Evolutionary conservation across 768 basidiomycete species (phyloP).

Genomic region (Tricholoma bakamatsutake): DNA sequence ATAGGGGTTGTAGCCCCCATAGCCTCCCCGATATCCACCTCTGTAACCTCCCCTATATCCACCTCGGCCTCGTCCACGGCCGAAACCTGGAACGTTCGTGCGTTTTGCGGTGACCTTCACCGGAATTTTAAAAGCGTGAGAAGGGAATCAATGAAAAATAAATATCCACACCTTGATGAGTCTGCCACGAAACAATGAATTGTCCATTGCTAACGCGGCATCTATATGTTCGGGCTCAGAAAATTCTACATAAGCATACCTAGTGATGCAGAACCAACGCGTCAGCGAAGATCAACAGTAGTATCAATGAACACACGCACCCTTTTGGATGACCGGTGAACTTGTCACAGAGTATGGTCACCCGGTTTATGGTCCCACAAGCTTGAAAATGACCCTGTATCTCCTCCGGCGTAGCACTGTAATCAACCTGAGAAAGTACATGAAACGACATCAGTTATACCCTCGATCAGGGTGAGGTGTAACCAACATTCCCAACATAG

Average conservation of each 20-base stretch:
- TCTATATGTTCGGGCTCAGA: constrained; percentile 89
- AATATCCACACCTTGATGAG: constrained; percentile 67
- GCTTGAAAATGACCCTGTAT: constrained; percentile 97
- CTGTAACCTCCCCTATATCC: constrained; percentile 43
- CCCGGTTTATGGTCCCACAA: constrained; percentile 96
- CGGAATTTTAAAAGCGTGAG: neutral
- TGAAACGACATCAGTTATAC: constrained; percentile 5
- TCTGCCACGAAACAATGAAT: constrained; percentile 91
- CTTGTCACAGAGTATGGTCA: constrained; percentile 99
- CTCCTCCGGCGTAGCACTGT: constrained; percentile 94
- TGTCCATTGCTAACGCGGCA: constrained; percentile 89
- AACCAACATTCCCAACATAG: constrained; percentile 93
- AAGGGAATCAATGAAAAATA: neutral
- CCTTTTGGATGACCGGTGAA: constrained; percentile 99
- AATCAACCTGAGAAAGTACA: constrained; percentile 73
- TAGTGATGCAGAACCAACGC: constrained; percentile 22
- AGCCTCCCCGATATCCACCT: constrained; percentile 43
- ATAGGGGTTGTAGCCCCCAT: constrained; percentile 57
- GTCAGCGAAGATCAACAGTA: constrained; percentile 5
- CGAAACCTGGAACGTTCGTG: constrained; percentile 93
- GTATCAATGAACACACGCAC: constrained; percentile 31
- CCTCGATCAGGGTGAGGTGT: constrained; percentile 6
- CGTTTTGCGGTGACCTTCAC: constrained; percentile 87
- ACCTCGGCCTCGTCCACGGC: constrained; percentile 76
- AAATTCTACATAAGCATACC: constrained; percentile 98